Evolutionary conservation across 176 grass and related monocot genomes (phyloP), one percentile per base, ranked within the genome.

Genomic region (Elaeis guineensis): DNA sequence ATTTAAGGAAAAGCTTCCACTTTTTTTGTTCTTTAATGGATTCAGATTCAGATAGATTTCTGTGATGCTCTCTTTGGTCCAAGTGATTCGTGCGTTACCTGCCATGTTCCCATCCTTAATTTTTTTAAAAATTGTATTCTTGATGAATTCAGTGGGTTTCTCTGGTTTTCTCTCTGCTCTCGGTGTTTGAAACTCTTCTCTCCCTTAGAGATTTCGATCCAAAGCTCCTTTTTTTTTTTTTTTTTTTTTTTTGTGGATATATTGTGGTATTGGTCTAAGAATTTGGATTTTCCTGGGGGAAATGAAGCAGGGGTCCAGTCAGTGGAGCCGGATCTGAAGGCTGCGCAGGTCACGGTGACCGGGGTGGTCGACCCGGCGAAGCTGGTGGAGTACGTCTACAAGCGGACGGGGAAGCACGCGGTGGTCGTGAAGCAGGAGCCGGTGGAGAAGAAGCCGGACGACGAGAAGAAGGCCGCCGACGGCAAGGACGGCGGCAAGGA

Each of bases 321-420:
- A 6, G 93, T 65, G 0, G 84, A 91, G 16, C 62, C 84, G 0
- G 79, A 85, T 51, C 11, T 92, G 67, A 82, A 80, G 29, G 84
- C 66, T 0, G 86, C 87, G 7, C 61, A 92, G 29, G 84, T 98
- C 51, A 92, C 62, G 1, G 87, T 98, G 69, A 98, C 74, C 59
- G 81, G 93, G 3, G 61, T 85, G 57, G 89, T 92, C 53, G 84
- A 88, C 49, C 70, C 80, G 28, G 19, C 53, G 16, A 80, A 78
- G 70, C 79, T 98, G 16, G 84, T 83, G 5, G 61, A 78, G 74
- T 79, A 92, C 69, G 66, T 98, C 54, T 82, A 98, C 81, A 85
- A 81, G 84, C 73, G 66, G 65, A 89, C 84, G n/a, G 93, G 93
- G 57, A 92, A 78, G 73, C 87, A 91, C n/a, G 93, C 87, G 3